These are phyloP conservation scores for Tuber magnatum DNA, from an alignment of 495 filamentous ascomycete species.

Conservation along the genomic window DNA sequence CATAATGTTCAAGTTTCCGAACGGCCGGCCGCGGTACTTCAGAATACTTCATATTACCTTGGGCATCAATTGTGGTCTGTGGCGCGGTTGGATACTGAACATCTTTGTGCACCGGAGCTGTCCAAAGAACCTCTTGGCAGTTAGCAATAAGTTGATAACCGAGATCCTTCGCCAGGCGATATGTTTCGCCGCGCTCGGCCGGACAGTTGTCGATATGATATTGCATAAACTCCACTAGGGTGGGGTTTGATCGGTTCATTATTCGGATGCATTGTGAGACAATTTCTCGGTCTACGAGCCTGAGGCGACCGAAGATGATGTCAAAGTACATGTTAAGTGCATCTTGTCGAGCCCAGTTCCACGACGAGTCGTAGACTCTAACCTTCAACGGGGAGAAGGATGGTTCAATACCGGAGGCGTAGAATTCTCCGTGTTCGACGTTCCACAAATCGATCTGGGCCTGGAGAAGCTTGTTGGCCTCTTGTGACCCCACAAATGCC, in stretches of 20 bases:
- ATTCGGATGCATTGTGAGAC: slow-evolving; percentile 96
- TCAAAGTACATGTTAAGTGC: slow-evolving; percentile 98
- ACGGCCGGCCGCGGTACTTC: slow-evolving; percentile 83
- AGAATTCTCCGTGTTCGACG: slow-evolving; percentile 91
- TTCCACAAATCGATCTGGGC: slow-evolving; percentile 92
- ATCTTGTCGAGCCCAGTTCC: slow-evolving; percentile 99
- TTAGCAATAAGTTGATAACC: slow-evolving; percentile 93
- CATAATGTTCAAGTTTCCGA: slow-evolving; percentile 96
- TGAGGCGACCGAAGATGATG: slow-evolving; percentile 92
- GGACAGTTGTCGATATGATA: slow-evolving; percentile 99
- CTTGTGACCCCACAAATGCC: slow-evolving; percentile 71
- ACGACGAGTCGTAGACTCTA: slow-evolving; percentile 92
- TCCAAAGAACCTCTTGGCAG: slow-evolving; percentile 80
- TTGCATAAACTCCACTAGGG: slow-evolving; percentile 97
- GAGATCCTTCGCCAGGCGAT: slow-evolving; percentile 92
- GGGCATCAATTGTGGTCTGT: slow-evolving; percentile 77
- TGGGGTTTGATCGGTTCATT: slow-evolving; percentile 97
- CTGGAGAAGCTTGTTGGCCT: slow-evolving; percentile 78
- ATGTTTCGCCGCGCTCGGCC: slow-evolving; percentile 92
- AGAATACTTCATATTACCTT: slow-evolving; percentile 80
- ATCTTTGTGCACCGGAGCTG: slow-evolving; percentile 87
- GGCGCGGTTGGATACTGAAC: slow-evolving; percentile 87
- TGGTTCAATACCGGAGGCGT: slow-evolving; percentile 88
- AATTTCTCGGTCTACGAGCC: slow-evolving; percentile 92
- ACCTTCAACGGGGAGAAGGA: slow-evolving; percentile 89